phyloP scores from a whole-genome alignment of 2,329 filamentous ascomycete species.

The Immersiporthe knoxdaviesiana region DNA sequence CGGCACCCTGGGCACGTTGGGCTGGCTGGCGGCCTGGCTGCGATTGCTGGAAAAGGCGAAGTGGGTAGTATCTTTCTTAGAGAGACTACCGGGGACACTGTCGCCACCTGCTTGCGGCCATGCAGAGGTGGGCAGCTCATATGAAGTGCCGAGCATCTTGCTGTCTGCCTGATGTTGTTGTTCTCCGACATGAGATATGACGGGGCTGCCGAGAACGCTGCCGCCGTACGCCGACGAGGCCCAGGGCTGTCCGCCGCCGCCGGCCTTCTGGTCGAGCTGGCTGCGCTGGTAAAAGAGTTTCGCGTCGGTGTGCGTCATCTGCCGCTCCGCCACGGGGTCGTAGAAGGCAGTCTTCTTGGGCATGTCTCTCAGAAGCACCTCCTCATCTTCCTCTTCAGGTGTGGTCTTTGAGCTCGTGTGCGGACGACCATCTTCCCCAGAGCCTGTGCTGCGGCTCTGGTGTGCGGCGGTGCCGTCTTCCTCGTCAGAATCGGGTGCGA shows the following conservation, averaged over 20 bases:
- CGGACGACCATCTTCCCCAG: slow-evolving; percentile 33
- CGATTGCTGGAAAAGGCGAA: slow-evolving; percentile 25
- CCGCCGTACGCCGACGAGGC: slow-evolving; percentile 40
- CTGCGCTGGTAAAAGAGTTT: slow-evolving; percentile 95
- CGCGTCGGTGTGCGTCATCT: slow-evolving; percentile 90
- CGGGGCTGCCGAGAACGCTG: slow-evolving; percentile 52
- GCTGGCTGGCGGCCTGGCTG: slow-evolving; percentile 28
- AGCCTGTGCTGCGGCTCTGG: slow-evolving; percentile 40
- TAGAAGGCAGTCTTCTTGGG: slow-evolving; percentile 83
- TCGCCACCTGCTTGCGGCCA: slow-evolving; percentile 28
- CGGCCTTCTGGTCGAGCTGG: slow-evolving; percentile 61
- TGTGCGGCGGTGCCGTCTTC: slow-evolving; percentile 39
- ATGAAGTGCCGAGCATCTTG: slow-evolving; percentile 22
- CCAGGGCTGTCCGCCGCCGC: slow-evolving; percentile 41
- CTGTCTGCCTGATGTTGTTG: slow-evolving; percentile 10
- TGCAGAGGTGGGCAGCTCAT: slow-evolving; percentile 23
- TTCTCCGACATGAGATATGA: slow-evolving; percentile 37
- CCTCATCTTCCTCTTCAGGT: slow-evolving; percentile 42
- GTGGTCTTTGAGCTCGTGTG: slow-evolving; percentile 25
- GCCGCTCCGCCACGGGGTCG: slow-evolving; percentile 90
- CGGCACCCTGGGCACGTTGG: slow-evolving; percentile 18
- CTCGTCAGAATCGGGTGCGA: slow-evolving; percentile 43
- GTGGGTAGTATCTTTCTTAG: slow-evolving; percentile 29
- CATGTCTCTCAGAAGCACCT: slow-evolving; percentile 64
- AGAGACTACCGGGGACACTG: slow-evolving; percentile 25